These are phyloP conservation scores for Batrachochytrium dendrobatidis DNA, from an alignment of 371 early-diverging fungal genomes.

Conservation along the genomic window DNA sequence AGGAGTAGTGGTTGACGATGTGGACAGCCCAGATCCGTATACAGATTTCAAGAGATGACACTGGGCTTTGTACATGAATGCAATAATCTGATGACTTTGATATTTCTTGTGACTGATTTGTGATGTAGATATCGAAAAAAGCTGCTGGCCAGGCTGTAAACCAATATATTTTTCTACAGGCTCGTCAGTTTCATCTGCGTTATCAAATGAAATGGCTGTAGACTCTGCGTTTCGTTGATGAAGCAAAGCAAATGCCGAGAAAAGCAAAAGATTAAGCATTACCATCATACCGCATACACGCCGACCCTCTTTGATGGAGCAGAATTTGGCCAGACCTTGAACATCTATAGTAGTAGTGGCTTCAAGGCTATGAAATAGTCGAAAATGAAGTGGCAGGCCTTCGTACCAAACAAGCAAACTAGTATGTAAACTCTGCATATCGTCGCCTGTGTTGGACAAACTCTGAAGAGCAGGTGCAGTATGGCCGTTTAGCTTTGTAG, in stretches of 20 bases:
- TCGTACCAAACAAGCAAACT: constrained; percentile 13
- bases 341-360: constrained; percentile 1
- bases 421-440: constrained; percentile 8
- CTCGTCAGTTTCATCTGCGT: background rate
- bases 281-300: constrained; percentile 1
- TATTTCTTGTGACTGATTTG: background rate
- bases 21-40: constrained; percentile 10
- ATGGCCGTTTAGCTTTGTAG: too few species aligned
- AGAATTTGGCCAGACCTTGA: constrained; percentile 2
- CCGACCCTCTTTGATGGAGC: background rate
- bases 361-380: constrained; percentile 10
- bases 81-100: constrained; percentile 2
- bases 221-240: constrained; percentile 13
- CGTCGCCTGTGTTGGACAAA: background rate
- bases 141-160: constrained; percentile 4
- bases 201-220: background rate
- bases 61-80: constrained; percentile 8
- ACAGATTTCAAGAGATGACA: constrained; percentile 3
- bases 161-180: background rate
- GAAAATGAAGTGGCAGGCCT: constrained; percentile 6
- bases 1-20: constrained; percentile 5
- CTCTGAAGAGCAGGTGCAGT: background rate
- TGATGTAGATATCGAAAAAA: constrained; percentile 4
- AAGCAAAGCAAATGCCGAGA: constrained; percentile 8
- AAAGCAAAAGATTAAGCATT: constrained; percentile 8